Evolutionary conservation across 768 basidiomycete genomes (phyloP).

Genomic region (Boletus sensibilis): DNA sequence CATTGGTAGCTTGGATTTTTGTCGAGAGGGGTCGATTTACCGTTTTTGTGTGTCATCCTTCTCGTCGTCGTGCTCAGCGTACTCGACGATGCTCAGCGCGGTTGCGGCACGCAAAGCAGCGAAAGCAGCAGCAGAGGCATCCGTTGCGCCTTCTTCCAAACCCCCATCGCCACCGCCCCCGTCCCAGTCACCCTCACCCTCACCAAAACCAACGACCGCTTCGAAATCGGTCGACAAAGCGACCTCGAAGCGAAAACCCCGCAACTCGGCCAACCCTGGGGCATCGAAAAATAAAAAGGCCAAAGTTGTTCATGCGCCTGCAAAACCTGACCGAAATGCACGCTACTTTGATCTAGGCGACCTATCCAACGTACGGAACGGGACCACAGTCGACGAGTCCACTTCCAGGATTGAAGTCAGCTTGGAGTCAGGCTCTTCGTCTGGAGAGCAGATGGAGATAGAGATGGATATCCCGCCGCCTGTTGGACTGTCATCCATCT

Average conservation of each 20-base stretch:
- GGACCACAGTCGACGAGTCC: slow-evolving; percentile 31
- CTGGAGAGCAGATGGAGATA: slow-evolving; percentile 26
- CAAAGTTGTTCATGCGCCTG: slow-evolving; percentile 29
- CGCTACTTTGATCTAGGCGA: slow-evolving; percentile 39
- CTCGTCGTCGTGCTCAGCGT: not conserved
- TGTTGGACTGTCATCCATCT: slow-evolving; percentile 12
- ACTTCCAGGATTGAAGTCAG: slow-evolving; percentile 35
- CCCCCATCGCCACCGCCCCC: slow-evolving; percentile 7
- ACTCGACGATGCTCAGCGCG: slow-evolving; percentile 59
- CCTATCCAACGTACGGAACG: slow-evolving; percentile 31
- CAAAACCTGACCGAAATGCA: slow-evolving; percentile 15
- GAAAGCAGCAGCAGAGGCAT: slow-evolving; percentile 31
- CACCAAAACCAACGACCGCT: slow-evolving; percentile 6
- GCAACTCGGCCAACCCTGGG: slow-evolving; percentile 21
- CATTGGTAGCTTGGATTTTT: not conserved
- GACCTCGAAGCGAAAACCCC: slow-evolving; percentile 47
- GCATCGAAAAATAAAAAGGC: slow-evolving; percentile 30
- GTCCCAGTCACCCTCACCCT: slow-evolving; percentile 7
- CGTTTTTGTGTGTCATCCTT: not conserved
- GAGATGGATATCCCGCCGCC: slow-evolving; percentile 16
- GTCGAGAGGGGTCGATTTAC: slow-evolving; percentile 1
- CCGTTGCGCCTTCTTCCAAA: slow-evolving; percentile 11
- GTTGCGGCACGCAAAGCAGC: slow-evolving; percentile 70
- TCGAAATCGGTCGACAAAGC: slow-evolving; percentile 18
- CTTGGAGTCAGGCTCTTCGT: slow-evolving; percentile 31